Percentiles rank a stretch among this genome's conserved stretches.
Evolutionary conservation across 352 stramenopile genomes (phyloP).

Genomic region (Globisporangium radiosum): DNA sequence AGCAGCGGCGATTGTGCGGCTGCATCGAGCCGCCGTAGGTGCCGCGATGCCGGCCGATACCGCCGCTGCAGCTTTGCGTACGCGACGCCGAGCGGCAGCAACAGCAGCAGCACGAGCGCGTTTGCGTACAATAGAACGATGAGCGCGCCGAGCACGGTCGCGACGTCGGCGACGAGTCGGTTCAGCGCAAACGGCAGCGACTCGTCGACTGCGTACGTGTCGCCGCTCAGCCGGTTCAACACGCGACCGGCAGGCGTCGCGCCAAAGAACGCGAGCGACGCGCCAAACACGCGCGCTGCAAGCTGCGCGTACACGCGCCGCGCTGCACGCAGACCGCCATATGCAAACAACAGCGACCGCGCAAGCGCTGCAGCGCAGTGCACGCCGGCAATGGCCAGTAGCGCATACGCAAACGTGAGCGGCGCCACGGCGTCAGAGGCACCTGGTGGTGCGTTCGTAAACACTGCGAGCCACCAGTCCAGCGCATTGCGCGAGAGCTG

Average conservation of each 20-base stretch:
- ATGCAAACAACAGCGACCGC: conserved; percentile 84
- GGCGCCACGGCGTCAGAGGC: conserved; percentile 30
- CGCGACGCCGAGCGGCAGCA: conserved; percentile 61
- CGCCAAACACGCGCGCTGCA: conserved; percentile 40
- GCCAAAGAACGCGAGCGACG: conserved; percentile 67
- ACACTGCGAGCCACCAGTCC: conserved; percentile 81
- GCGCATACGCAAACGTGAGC: conserved; percentile 38
- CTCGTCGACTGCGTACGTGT: conserved; percentile 83
- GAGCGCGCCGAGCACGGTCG: conserved; percentile 63
- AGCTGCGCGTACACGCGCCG: conserved; percentile 52
- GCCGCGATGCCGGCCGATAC: conserved; percentile 70
- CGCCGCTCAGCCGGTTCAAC: conserved; percentile 71
- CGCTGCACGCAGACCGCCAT: conserved; percentile 66
- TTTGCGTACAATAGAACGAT: conserved; percentile 80
- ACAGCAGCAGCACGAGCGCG: conserved; percentile 58
- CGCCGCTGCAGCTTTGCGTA: conserved; percentile 57
- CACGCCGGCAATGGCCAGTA: conserved; percentile 55
- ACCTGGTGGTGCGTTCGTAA: conserved; percentile 35
- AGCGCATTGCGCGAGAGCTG: conserved; percentile 73
- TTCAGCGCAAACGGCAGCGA: conserved; percentile 87
- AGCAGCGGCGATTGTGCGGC: conserved; percentile 73
- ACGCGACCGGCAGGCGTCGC: conserved; percentile 58
- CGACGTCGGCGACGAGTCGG: conserved; percentile 79
- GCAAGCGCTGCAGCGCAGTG: conserved; percentile 68
- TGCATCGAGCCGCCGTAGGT: conserved; percentile 63